Evolutionary conservation across 2,329 filamentous ascomycete genomes (phyloP).

Genomic region (Zalaria obscura): DNA sequence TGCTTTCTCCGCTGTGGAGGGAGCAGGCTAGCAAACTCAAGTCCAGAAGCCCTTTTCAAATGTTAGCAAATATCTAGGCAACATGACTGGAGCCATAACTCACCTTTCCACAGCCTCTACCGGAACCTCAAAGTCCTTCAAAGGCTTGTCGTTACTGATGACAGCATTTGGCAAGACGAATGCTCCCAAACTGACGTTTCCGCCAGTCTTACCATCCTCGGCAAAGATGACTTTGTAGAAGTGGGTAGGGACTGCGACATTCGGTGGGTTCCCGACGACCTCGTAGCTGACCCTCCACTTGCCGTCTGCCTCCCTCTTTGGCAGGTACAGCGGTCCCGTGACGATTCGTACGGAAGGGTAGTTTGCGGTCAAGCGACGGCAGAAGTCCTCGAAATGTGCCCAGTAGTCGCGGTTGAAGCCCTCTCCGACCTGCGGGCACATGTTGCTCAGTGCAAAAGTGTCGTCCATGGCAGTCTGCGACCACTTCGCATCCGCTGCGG

Average conservation of each 20-base stretch:
- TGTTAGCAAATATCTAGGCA: not conserved
- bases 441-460: slow-evolving; percentile 86
- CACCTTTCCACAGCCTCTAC: slow-evolving; percentile 69
- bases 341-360: slow-evolving; percentile 87
- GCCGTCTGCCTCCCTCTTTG: slow-evolving; percentile 68
- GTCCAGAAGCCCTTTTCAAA: slow-evolving; percentile 54
- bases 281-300: slow-evolving; percentile 97
- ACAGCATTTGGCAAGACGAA: slow-evolving; percentile 89
- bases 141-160: slow-evolving; percentile 75
- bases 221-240: slow-evolving; percentile 99
- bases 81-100: not conserved
- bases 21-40: slow-evolving; percentile 79
- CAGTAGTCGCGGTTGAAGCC: slow-evolving; percentile 99
- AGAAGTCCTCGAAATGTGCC: slow-evolving; percentile 98
- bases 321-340: slow-evolving; percentile 87
- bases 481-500: slow-evolving; percentile 93
- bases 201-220: slow-evolving; percentile 55
- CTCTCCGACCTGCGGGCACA: slow-evolving; percentile 96
- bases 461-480: slow-evolving; percentile 87
- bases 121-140: slow-evolving; percentile 88
- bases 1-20: slow-evolving; percentile 58
- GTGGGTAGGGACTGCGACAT: slow-evolving; percentile 90
- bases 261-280: slow-evolving; percentile 85
- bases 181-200: slow-evolving; percentile 76
- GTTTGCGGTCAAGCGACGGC: slow-evolving; percentile 60